Conservation (phyloP, 495 filamentous ascomycete genomes). For the Clohesyomyces aquaticus region DNA sequence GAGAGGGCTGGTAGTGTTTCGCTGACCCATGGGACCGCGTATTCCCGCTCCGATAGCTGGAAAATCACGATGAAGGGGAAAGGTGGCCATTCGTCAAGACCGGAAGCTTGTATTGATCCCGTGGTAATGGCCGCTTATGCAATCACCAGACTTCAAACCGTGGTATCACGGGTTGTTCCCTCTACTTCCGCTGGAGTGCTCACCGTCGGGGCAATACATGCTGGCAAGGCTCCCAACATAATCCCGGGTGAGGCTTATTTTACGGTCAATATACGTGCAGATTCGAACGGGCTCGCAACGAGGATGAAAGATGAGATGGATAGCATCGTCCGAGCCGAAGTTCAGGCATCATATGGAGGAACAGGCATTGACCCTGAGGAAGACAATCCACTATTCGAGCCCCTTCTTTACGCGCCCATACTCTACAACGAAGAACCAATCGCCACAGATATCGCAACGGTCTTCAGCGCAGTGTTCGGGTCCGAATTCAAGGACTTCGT, state of each 20-base stretch:
- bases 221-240: background rate
- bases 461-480: background rate
- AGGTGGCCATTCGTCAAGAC: slow-evolving; percentile 12
- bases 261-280: slow-evolving; percentile 2
- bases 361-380: background rate
- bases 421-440: background rate
- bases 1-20: slow-evolving; percentile 37
- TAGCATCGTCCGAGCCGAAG: background rate
- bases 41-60: slow-evolving; percentile 3
- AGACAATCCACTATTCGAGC: background rate
- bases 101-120: slow-evolving; percentile 10
- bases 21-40: background rate
- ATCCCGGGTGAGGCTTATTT: background rate
- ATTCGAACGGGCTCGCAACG: background rate
- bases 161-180: background rate
- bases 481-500: background rate
- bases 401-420: background rate
- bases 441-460: background rate
- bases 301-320: background rate
- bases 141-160: slow-evolving; percentile 2
- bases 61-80: slow-evolving; percentile 9
- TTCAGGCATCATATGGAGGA: background rate
- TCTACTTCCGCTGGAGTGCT: background rate
- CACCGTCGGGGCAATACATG: background rate
- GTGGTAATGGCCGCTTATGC: background rate